Base-by-base conservation (phyloP, 2,329 filamentous ascomycete genomes). In the Fusarium sp. region DNA sequence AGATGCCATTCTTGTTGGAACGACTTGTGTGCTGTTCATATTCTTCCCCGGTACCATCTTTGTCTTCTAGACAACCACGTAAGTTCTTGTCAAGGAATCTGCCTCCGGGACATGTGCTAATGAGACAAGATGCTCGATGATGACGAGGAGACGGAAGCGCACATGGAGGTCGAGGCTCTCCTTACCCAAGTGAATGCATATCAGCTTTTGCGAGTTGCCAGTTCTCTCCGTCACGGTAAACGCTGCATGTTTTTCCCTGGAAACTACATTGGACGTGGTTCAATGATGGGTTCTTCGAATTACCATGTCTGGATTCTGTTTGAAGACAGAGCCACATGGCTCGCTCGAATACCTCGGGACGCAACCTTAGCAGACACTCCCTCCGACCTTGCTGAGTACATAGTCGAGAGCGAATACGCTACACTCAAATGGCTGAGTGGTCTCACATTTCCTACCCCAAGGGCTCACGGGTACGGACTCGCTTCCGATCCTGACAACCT, bases 361-460 rank as follows among this genome's bases (percentile, higher is more conserved):
- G 16, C 73, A 16, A 58, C 74, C 38, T 75, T 70, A 40, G 70
- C 66, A 33, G 70, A 76, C 42, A 69, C 74, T 8, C 71, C 79
- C 9, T 63, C 68, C 6, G 59, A 56, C 18, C 71, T 80, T 6
- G 73, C 73, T 3, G 78, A 79, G 9, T 80, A 79, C 60, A 58
- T 80, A 18, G 72, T 81, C 4, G 58, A 57, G 27, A 81, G 80
- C 75, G 79, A 81, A 68, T 81, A 78, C 40, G 78, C 78, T 1
- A 81, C 80, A 1, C 71, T 82, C 22, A 81, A 80, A 56, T 81
- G 79, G 59, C 71, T 82, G 8, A 78, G 80, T 57, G 72, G 65
- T 5, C 75, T 77, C 3, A 38, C 58, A 0, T 74, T 80, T 4
- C 80, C 79, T 6, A 75, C 79, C 4, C 77, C 78, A 6, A 74